These are phyloP conservation scores for Exophiala sp. DNA, from an alignment of 2,329 filamentous ascomycete species.

Conservation along the genomic window DNA sequence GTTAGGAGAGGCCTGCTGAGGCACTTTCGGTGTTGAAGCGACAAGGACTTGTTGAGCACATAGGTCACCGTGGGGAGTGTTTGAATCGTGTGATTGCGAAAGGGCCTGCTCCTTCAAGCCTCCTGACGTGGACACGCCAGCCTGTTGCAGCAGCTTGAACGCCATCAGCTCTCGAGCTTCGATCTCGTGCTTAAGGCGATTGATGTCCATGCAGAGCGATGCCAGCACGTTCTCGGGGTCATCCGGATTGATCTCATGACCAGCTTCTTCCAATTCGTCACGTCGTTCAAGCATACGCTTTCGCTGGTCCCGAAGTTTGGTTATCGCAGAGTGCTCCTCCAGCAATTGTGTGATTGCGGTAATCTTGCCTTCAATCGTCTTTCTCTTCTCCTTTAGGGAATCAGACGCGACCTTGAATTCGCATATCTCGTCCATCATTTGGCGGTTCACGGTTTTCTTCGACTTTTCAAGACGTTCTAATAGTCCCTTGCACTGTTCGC, in stretches of 20 bases:
- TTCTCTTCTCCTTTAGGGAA: conserved; percentile 15
- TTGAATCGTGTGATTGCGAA: neutral
- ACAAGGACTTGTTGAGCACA: conserved; percentile 24
- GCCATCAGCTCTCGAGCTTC: conserved; percentile 14
- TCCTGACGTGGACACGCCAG: conserved; percentile 15
- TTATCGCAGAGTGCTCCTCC: conserved; percentile 31
- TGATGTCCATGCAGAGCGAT: conserved; percentile 16
- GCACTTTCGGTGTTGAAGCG: conserved; percentile 26
- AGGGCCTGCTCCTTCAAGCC: neutral
- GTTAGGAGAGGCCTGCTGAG: conserved; percentile 1
- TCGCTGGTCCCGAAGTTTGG: conserved; percentile 11
- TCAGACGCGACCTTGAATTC: conserved; percentile 24
- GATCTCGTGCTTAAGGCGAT: conserved; percentile 17
- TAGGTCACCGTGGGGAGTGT: neutral
- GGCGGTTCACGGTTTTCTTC: conserved; percentile 14
- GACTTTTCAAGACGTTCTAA: conserved; percentile 22
- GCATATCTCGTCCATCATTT: conserved; percentile 26
- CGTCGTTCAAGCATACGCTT: conserved; percentile 28
- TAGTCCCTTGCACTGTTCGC: conserved; percentile 16
- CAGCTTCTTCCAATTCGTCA: conserved; percentile 30
- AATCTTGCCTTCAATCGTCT: conserved; percentile 35
- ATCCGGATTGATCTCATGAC: conserved; percentile 19
- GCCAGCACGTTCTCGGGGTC: conserved; percentile 19
- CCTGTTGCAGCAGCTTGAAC: conserved; percentile 15
- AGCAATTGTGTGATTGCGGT: conserved; percentile 32